A percentile compares a stretch with the other conserved stretches of the same genome.
phyloP scores from a whole-genome alignment of 2,329 filamentous ascomycete species.

The Fusarium tricinctum region DNA sequence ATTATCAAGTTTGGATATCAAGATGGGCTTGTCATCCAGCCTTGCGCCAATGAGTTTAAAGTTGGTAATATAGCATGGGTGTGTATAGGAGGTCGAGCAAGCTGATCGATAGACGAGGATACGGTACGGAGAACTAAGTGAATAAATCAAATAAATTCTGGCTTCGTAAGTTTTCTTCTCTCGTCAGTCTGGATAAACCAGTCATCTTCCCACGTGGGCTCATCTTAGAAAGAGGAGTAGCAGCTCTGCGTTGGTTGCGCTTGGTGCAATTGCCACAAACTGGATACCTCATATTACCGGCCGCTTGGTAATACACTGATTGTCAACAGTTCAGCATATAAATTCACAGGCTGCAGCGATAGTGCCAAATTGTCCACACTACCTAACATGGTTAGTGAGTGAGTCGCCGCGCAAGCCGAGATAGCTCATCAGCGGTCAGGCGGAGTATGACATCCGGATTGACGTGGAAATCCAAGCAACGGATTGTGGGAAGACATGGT shows the following conservation, averaged over 20 bases:
- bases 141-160: constrained; percentile 7
- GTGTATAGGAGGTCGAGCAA: constrained; percentile 10
- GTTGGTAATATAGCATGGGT: constrained; percentile 20
- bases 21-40: neutral
- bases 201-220: constrained; percentile 39
- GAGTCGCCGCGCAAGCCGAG: constrained; percentile 15
- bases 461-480: neutral
- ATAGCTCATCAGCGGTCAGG: constrained; percentile 8
- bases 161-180: neutral
- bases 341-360: constrained; percentile 26
- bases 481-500: neutral
- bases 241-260: neutral
- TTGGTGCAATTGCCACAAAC: neutral
- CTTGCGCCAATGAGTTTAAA: neutral
- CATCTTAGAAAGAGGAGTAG: constrained; percentile 11
- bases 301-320: neutral
- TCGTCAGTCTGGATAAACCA: constrained; percentile 9
- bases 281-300: neutral
- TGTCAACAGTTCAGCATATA: neutral
- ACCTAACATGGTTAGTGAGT: constrained; percentile 19
- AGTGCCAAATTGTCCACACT: constrained; percentile 13
- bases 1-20: constrained; percentile 23
- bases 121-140: neutral
- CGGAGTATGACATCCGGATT: constrained; percentile 25
- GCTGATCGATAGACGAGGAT: constrained; percentile 19